Percentiles rank a stretch among this genome's conserved stretches.
Evolutionary conservation across 306 rosid species (phyloP).

Genomic region (Medicago arabica): DNA sequence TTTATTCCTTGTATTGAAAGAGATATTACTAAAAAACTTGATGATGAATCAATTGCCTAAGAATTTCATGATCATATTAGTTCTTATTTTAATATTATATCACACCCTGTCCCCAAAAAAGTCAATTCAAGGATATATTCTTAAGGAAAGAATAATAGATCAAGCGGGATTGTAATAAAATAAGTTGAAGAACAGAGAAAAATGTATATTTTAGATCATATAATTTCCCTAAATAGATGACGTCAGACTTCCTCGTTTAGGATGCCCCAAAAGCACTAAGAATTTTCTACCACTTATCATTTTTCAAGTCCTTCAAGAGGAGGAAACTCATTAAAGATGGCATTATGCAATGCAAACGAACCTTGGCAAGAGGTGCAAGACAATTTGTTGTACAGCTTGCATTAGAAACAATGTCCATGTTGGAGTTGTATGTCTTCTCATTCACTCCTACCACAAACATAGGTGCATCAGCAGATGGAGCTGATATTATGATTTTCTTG

Average conservation of each 20-base stretch:
- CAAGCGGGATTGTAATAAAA: neutral
- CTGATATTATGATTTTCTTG: constrained; percentile 90
- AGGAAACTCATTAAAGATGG: constrained; percentile 6
- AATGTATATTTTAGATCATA: neutral
- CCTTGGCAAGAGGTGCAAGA: constrained; percentile 99
- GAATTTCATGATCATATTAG: neutral
- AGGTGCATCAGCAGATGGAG: constrained; percentile 99
- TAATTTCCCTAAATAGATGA: neutral
- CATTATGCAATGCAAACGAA: constrained; percentile 41
- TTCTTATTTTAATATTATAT: neutral
- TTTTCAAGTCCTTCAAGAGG: neutral
- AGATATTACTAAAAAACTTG: constrained; percentile 5
- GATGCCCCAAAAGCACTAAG: constrained; percentile 16
- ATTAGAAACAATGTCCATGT: constrained; percentile 91
- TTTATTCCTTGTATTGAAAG: neutral
- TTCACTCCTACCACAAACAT: constrained; percentile 98
- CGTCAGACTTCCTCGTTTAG: neutral
- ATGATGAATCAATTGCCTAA: neutral
- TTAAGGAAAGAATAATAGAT: neutral
- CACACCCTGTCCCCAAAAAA: neutral
- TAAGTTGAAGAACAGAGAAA: constrained; percentile 10
- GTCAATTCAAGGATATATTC: neutral
- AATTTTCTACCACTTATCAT: constrained; percentile 11
- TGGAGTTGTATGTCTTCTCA: constrained; percentile 74
- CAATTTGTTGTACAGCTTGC: constrained; percentile 99